These are phyloP conservation scores for Pleomassaria siparia DNA, from an alignment of 2,329 filamentous ascomycete species.

Conservation along the genomic window DNA sequence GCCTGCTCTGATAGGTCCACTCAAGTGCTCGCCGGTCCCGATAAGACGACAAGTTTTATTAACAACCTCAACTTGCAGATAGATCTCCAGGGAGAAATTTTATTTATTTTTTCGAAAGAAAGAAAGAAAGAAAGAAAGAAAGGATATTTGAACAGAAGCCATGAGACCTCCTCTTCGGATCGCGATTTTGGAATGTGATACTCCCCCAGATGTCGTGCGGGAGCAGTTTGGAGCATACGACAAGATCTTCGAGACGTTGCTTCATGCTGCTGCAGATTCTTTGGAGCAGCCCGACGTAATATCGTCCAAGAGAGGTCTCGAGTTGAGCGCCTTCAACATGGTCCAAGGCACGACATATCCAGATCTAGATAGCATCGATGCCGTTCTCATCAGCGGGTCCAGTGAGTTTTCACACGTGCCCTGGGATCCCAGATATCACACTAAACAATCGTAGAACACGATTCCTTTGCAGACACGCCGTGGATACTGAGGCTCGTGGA, in stretches of 20 bases:
- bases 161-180: constrained; percentile 63
- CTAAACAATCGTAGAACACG: constrained; percentile 56
- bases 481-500: constrained; percentile 78
- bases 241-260: constrained; percentile 58
- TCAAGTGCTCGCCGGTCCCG: constrained; percentile 3
- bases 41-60: constrained; percentile 2
- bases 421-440: neutral
- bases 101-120: too few species aligned
- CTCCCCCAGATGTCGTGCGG: constrained; percentile 65
- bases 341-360: constrained; percentile 72
- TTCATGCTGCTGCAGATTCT: constrained; percentile 54
- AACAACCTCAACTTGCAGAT: neutral
- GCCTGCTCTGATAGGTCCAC: too few species aligned
- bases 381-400: constrained; percentile 76
- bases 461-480: constrained; percentile 70
- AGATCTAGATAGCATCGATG: constrained; percentile 72
- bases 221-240: constrained; percentile 72
- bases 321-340: constrained; percentile 70
- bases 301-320: constrained; percentile 47
- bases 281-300: constrained; percentile 43
- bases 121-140: too few species aligned
- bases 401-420: constrained; percentile 47
- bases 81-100: too few species aligned
- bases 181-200: constrained; percentile 87
- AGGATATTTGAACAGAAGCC: constrained; percentile 4